These are phyloP conservation scores for Pythium volutum DNA, from an alignment of 352 stramenopile species.

Conservation along the genomic window DNA sequence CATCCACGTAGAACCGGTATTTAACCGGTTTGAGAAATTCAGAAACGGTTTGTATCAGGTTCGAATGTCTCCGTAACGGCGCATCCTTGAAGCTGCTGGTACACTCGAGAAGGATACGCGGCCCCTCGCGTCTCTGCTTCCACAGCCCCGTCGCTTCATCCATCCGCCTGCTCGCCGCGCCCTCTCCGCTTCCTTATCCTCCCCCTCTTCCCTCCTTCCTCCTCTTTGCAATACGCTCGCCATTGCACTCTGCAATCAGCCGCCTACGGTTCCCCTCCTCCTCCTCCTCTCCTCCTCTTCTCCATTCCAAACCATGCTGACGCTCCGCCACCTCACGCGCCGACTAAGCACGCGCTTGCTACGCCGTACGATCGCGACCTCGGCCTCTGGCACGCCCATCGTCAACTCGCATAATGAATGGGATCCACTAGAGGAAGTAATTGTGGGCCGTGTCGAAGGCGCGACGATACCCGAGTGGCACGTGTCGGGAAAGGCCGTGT, in stretches of 20 bases:
- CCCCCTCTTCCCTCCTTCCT: background rate
- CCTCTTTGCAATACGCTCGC: background rate
- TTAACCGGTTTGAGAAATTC: too few species aligned
- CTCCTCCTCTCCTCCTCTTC: background rate
- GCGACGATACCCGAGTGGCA: slow-evolving; percentile 92
- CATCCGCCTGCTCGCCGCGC: slow-evolving; percentile 3
- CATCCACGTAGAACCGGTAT: slow-evolving; percentile 16
- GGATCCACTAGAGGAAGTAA: slow-evolving; percentile 89
- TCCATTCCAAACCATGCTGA: slow-evolving; percentile 2
- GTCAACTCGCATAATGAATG: slow-evolving; percentile 92
- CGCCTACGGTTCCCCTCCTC: background rate
- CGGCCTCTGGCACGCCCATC: slow-evolving; percentile 41
- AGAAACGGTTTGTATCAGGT: background rate
- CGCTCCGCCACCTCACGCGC: background rate
- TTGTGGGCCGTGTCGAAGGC: slow-evolving; percentile 85
- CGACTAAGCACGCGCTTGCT: background rate
- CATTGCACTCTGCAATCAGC: slow-evolving; percentile 2
- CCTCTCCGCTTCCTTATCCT: background rate
- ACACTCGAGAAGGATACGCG: slow-evolving; percentile 7
- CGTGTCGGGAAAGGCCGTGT: slow-evolving; percentile 87
- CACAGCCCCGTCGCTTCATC: background rate
- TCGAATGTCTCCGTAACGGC: too few species aligned
- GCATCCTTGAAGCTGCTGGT: too few species aligned
- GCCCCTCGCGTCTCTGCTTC: slow-evolving; percentile 1
- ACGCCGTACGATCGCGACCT: slow-evolving; percentile 16